Evolutionary conservation across 2,329 filamentous ascomycete genomes (phyloP).

Genomic region (Fusarium aywerte): DNA sequence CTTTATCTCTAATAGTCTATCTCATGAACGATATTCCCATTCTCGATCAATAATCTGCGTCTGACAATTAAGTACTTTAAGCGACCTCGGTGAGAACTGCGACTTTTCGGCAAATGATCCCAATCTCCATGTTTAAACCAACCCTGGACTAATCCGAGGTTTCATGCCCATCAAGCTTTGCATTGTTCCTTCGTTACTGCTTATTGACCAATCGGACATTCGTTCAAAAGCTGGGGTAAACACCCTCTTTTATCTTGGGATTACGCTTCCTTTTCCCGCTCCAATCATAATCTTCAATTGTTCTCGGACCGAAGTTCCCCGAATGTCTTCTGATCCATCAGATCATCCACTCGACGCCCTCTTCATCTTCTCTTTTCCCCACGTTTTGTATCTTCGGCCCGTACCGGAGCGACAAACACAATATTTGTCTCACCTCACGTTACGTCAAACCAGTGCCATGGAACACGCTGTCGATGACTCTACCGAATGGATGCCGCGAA

Average conservation of each 20-base stretch:
- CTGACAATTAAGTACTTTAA: too few species aligned
- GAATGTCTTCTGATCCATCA: conserved; percentile 9
- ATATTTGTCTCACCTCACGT: background rate
- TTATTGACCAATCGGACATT: conserved; percentile 14
- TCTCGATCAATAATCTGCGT: too few species aligned
- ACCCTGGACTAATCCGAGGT: conserved; percentile 7
- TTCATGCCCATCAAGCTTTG: conserved; percentile 32
- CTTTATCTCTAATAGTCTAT: too few species aligned
- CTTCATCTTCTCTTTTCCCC: conserved; percentile 34
- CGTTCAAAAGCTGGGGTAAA: conserved; percentile 18
- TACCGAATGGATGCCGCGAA: conserved; percentile 50
- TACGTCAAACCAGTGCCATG: conserved; percentile 33
- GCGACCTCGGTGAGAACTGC: background rate
- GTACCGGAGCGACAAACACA: conserved; percentile 46
- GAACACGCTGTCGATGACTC: conserved; percentile 42
- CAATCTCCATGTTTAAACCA: background rate
- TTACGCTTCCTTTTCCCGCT: conserved; percentile 14
- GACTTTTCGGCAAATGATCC: background rate
- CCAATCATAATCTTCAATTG: conserved; percentile 23
- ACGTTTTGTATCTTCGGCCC: conserved; percentile 45
- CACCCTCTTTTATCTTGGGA: background rate
- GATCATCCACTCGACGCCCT: conserved; percentile 12
- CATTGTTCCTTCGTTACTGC: background rate
- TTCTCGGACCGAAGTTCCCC: conserved; percentile 31
- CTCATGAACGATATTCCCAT: too few species aligned